phyloP scores from a whole-genome alignment of 1,284 basidiomycete genomes.

The Ceratobasidium sp. region DNA sequence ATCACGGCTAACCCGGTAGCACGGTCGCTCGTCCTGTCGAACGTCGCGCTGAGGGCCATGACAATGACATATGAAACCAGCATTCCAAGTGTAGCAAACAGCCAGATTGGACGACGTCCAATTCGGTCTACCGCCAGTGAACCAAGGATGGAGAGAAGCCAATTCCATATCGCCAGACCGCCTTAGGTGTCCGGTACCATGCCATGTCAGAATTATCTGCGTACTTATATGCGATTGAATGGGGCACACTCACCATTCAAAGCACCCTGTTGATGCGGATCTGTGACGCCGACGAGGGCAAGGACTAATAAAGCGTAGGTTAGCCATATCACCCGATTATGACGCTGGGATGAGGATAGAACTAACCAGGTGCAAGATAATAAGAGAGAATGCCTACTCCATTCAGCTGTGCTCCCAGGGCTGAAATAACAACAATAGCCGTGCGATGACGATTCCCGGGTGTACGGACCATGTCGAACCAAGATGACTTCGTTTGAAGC shows the following conservation, averaged over 20 bases:
- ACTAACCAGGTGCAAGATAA: no score
- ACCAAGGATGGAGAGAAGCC: constrained; percentile 49
- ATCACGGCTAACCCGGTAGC: no score
- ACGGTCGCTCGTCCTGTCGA: no score
- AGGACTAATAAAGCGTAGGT: no score
- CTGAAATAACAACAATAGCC: constrained; percentile 63
- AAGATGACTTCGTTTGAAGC: constrained; percentile 57
- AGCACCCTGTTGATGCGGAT: constrained; percentile 64
- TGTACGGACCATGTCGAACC: constrained; percentile 59
- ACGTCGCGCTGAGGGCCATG: constrained; percentile 73
- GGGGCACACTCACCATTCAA: constrained; percentile 59
- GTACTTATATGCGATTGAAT: no score
- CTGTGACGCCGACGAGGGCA: constrained; percentile 61
- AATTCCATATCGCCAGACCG: constrained; percentile 57
- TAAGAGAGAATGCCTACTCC: constrained; percentile 71
- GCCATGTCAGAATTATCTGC: background rate
- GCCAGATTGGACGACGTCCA: constrained; percentile 66
- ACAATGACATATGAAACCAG: constrained; percentile 45
- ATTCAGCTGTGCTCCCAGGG: constrained; percentile 68
- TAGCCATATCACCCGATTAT: no score
- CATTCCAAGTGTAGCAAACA: constrained; percentile 70
- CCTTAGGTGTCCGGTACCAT: background rate
- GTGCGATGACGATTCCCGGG: constrained; percentile 66
- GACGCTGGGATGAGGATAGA: no score
- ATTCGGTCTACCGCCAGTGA: constrained; percentile 62